These are phyloP conservation scores for Torulaspora globosa DNA, from an alignment of 1,139 yeast genomes.

Conservation along the genomic window DNA sequence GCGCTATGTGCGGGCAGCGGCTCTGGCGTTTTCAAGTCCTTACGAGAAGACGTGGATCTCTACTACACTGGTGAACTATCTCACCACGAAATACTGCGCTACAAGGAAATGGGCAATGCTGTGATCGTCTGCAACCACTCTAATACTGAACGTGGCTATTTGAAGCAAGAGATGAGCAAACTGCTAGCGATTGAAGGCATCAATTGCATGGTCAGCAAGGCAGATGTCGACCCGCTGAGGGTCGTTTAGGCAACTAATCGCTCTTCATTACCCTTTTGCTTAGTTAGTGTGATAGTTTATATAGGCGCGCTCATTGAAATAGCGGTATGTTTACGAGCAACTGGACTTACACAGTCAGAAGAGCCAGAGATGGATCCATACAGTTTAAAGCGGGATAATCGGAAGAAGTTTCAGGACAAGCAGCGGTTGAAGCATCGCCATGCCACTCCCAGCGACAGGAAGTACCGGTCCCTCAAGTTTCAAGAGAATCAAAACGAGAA, in stretches of 20 bases:
- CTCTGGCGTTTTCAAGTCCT: slow-evolving; percentile 47
- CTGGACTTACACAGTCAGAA: not conserved
- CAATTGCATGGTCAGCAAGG: slow-evolving; percentile 44
- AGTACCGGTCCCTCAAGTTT: slow-evolving; percentile 25
- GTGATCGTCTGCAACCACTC: slow-evolving; percentile 83
- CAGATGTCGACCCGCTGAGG: slow-evolving; percentile 54
- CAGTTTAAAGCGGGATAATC: slow-evolving; percentile 31
- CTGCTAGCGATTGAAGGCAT: slow-evolving; percentile 45
- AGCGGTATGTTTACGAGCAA: not conserved
- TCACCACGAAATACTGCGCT: slow-evolving; percentile 80
- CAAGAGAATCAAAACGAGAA: slow-evolving; percentile 13
- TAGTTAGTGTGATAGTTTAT: slow-evolving; percentile 1
- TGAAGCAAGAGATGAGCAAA: slow-evolving; percentile 46
- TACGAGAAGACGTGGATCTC: slow-evolving; percentile 57
- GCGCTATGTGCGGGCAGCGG: slow-evolving; percentile 98
- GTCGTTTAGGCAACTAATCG: slow-evolving; percentile 13
- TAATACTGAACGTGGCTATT: slow-evolving; percentile 86
- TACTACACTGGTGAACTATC: slow-evolving; percentile 89
- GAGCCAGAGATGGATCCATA: slow-evolving; percentile 26
- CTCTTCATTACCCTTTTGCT: not conserved
- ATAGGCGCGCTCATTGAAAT: slow-evolving; percentile 1
- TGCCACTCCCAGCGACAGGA: slow-evolving; percentile 35
- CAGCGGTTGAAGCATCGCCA: slow-evolving; percentile 33
- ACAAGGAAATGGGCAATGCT: slow-evolving; percentile 67
- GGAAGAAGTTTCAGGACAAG: slow-evolving; percentile 36